phyloP scores from a whole-genome alignment of 768 basidiomycete genomes.

The Clitopilus hobsonii region DNA sequence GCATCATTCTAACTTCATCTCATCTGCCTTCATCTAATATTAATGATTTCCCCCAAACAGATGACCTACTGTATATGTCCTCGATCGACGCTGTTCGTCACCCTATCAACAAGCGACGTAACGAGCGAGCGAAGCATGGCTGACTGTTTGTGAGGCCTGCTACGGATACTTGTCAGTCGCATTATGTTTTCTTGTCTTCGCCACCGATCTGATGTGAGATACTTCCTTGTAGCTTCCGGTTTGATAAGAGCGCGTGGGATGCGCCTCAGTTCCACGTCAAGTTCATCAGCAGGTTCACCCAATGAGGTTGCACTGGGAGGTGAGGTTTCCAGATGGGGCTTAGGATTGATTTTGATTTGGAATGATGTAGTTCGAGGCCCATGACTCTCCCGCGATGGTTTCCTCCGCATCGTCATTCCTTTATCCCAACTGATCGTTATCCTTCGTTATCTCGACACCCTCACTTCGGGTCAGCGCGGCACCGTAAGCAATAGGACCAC shows the following conservation, averaged over 20 bases:
- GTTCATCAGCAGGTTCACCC: neutral
- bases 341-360: neutral
- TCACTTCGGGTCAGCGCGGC: too few species aligned
- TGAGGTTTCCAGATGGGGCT: neutral
- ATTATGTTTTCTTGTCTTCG: neutral
- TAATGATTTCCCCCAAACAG: conserved; percentile 19
- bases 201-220: neutral
- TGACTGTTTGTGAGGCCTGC: conserved; percentile 57
- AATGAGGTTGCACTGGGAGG: neutral
- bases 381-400: neutral
- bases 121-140: conserved; percentile 71
- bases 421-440: too few species aligned
- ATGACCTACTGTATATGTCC: neutral
- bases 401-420: neutral
- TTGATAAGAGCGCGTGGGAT: neutral
- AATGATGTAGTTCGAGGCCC: neutral
- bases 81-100: conserved; percentile 50
- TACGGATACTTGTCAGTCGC: conserved; percentile 4
- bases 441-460: neutral
- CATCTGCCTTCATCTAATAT: conserved; percentile 17
- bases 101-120: conserved; percentile 70
- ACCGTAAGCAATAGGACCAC: too few species aligned
- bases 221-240: neutral
- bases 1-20: conserved; percentile 8
- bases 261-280: neutral